Percentiles rank a stretch among this genome's conserved stretches.
These are phyloP conservation scores for Hericium coralloides DNA, from an alignment of 768 basidiomycete species.

Conservation along the genomic window DNA sequence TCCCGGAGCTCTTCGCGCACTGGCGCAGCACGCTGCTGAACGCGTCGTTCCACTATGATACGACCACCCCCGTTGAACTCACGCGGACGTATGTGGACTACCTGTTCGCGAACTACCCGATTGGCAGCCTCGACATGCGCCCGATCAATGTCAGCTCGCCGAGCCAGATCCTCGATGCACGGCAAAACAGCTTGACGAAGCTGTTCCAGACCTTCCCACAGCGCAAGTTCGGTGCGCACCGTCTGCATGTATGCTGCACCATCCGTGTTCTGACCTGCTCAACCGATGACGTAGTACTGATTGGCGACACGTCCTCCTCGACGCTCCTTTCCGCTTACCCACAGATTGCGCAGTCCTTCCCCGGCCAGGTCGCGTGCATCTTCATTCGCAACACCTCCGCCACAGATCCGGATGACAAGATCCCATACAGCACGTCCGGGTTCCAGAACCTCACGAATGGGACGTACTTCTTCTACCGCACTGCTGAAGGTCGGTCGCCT, in stretches of 20 bases:
- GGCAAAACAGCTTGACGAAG: slow-evolving; percentile 20
- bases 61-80: slow-evolving; percentile 25
- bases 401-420: slow-evolving; percentile 23
- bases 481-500: slow-evolving; percentile 13
- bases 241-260: background rate
- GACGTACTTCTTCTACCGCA: slow-evolving; percentile 22
- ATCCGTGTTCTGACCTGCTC: background rate
- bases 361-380: slow-evolving; percentile 21
- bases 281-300: slow-evolving; percentile 11
- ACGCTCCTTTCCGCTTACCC: slow-evolving; percentile 19
- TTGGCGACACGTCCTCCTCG: slow-evolving; percentile 17
- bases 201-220: slow-evolving; percentile 25
- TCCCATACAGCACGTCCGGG: slow-evolving; percentile 24
- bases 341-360: slow-evolving; percentile 18
- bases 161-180: slow-evolving; percentile 19
- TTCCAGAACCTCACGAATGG: slow-evolving; percentile 22
- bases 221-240: slow-evolving; percentile 20
- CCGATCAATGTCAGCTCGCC: slow-evolving; percentile 24
- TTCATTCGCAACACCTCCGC: slow-evolving; percentile 26
- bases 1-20: slow-evolving; percentile 21
- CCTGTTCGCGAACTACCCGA: slow-evolving; percentile 21
- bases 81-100: slow-evolving; percentile 25
- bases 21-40: slow-evolving; percentile 18
- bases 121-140: slow-evolving; percentile 24
- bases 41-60: slow-evolving; percentile 27